Evolutionary conservation across 345 rosid genomes (phyloP), one percentile per base, ranked within the genome.

Genomic region (Odontarrhena argentea): DNA sequence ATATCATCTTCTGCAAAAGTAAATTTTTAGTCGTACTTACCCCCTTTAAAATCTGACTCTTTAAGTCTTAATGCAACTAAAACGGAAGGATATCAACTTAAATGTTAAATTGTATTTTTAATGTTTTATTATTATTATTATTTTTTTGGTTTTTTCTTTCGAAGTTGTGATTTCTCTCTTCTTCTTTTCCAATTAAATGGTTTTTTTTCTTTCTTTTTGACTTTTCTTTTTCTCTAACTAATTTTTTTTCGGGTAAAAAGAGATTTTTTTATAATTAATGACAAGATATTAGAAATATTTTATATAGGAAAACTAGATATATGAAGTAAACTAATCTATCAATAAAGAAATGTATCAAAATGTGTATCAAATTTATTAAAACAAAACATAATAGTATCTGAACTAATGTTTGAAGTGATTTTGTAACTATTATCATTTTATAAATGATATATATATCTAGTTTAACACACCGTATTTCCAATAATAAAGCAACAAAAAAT

Each of bases 41-140:
- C 22, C 22, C 22, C 22, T 18, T 18, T 18, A 18, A 18, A 41
- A 32, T 69, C 60, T 26, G 41, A 25, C 54, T 53, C 41, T 53
- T 53, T 8, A 25, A 15, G 6, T 49, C 60, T 51, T 68, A 43
- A 46, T 72, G 65, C 65, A 64, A 32, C 55, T 41, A 49, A 72
- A 72, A 57, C 60, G 71, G 76, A 65, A 72, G 71, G 76, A 57
- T 41, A 64, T 64, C 1, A 15, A 32, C 52, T 63, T 63, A 55
- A 41, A 71, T 63, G 65, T 30, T 7, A 25, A 63, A 63, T 22
- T 28, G 53, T 52, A 28, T 61, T 28, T 61, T 62, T 9, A 52
- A 9, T 40, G 44, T 40, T 40, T 24, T 26, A 49, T 59, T 59
- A 30, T 38, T 48, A 24, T 57, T 7, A 18, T 48, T 49, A 28